Base-by-base conservation (phyloP, 1,284 basidiomycete genomes). In the Serendipita sp. region DNA sequence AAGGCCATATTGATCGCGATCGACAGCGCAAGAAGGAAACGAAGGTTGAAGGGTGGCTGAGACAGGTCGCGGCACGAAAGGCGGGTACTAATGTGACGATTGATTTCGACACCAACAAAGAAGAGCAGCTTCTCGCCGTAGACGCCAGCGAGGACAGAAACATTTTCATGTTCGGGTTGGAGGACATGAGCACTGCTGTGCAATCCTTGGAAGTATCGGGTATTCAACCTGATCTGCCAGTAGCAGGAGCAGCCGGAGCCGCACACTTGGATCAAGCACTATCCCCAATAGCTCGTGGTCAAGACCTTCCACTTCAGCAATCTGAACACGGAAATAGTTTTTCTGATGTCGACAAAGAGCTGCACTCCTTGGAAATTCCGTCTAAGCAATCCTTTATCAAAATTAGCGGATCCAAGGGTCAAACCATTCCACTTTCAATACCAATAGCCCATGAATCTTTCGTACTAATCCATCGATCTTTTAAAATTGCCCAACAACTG, bases 1-100 rank as follows among this genome's bases (percentile, higher is more conserved):
- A 93, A 72, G 91, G 91, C 0, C 83, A 91, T 70, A 88, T 93
- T 64, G 89, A 88, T 71, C 80, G 79, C 0, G 76, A 82, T 66
- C 79, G 82, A 68, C 80, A 85, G 69, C 75, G 79, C 66, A 82
- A 84, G 68, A 90, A 87, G 70, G 81, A 81, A 49, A 76, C 77
- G 61, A 90, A 89, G 70, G 89, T 93, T 2, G 85, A 91, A 70
- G 80, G 81, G 6, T 91, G 89, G 86, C 83, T 93, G 63, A 79
- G 82, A 65, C 78, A 85, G 35, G 75, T 83, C 71, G 79, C 76
- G 2, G 78, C 77, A 26, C 83, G 83, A 0, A 82, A 84, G 66
- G 83, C 82, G 70, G 77, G 75, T 1, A 72, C 81, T 60, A 83
- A 82, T 62, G 76, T 75, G 61, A 32, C 3, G 43, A 75, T 75